Percentiles rank a stretch among this genome's conserved stretches.
phyloP scores from a whole-genome alignment of 306 rosid species.

The Delonix regia region DNA sequence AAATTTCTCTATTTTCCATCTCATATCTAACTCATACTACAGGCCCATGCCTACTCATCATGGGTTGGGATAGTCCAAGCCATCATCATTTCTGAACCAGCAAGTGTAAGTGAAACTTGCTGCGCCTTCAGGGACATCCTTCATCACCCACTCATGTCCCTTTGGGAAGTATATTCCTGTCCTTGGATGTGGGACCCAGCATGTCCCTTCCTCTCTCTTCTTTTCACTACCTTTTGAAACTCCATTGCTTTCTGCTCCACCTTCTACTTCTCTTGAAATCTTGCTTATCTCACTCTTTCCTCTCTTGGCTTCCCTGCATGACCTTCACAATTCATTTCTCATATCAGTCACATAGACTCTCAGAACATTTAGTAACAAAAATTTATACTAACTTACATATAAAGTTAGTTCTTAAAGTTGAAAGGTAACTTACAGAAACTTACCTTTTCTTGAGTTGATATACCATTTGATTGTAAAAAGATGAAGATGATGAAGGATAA shows the following conservation, averaged over 20 bases:
- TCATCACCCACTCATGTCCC: constrained; percentile 76
- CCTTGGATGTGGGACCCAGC: constrained; percentile 73
- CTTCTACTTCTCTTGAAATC: neutral
- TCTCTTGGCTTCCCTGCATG: constrained; percentile 41
- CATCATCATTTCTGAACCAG: constrained; percentile 71
- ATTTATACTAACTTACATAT: neutral
- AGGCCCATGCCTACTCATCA: neutral
- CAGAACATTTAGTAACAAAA: neutral
- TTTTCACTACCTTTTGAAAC: neutral
- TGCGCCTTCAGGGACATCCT: constrained; percentile 63
- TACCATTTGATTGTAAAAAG: too few species aligned
- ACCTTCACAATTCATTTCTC: neutral
- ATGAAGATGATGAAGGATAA: too few species aligned
- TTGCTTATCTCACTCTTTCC: constrained; percentile 26
- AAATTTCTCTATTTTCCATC: too few species aligned
- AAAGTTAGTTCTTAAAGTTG: neutral
- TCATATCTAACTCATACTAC: too few species aligned
- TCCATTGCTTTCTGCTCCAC: neutral
- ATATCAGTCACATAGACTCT: neutral
- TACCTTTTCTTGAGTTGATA: too few species aligned
- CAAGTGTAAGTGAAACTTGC: constrained; percentile 47
- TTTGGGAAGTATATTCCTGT: constrained; percentile 73
- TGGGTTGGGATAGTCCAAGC: constrained; percentile 44
- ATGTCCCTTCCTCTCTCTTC: constrained; percentile 10
- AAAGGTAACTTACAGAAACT: too few species aligned